Conservation (phyloP, 2,329 filamentous ascomycete genomes). For the Sporothrix schenckii region DNA sequence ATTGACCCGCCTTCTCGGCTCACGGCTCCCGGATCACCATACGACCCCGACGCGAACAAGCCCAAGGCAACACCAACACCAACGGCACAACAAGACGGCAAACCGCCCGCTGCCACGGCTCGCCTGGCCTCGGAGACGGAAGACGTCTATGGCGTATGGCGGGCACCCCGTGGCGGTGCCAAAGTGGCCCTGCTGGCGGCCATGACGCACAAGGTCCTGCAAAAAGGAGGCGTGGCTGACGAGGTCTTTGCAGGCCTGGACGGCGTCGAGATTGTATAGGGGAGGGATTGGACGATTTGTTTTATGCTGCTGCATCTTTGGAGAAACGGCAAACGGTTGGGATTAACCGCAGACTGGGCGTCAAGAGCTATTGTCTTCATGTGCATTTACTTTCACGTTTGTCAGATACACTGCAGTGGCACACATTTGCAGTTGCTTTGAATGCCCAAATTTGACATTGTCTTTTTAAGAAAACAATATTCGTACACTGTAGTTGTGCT, state of each 20-base stretch:
- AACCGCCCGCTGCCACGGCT: constrained; percentile 49
- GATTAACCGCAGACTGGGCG: background rate
- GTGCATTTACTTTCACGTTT: constrained; percentile 30
- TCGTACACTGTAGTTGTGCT: constrained; percentile 1
- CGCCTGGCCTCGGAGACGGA: constrained; percentile 51
- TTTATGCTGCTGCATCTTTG: constrained; percentile 30
- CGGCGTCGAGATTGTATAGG: constrained; percentile 66
- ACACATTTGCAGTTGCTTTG: background rate
- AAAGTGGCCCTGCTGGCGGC: constrained; percentile 71
- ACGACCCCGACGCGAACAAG: constrained; percentile 59
- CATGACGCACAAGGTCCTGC: constrained; percentile 76
- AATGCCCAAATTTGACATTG: background rate
- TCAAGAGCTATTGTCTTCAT: background rate
- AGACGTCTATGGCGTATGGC: constrained; percentile 76
- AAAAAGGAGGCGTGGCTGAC: constrained; percentile 77
- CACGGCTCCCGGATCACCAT: constrained; percentile 70
- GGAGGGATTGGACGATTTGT: background rate
- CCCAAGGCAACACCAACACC: constrained; percentile 49
- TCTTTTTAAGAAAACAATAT: background rate
- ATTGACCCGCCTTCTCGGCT: constrained; percentile 74
- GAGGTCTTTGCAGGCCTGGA: constrained; percentile 84
- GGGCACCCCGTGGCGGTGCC: constrained; percentile 78
- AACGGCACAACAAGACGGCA: background rate
- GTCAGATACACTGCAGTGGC: constrained; percentile 16
- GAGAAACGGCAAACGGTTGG: background rate